Percentiles rank a stretch among this genome's conserved stretches.
These are phyloP conservation scores for Phialocephala sp. DNA, from an alignment of 2,329 filamentous ascomycete species.

Conservation along the genomic window DNA sequence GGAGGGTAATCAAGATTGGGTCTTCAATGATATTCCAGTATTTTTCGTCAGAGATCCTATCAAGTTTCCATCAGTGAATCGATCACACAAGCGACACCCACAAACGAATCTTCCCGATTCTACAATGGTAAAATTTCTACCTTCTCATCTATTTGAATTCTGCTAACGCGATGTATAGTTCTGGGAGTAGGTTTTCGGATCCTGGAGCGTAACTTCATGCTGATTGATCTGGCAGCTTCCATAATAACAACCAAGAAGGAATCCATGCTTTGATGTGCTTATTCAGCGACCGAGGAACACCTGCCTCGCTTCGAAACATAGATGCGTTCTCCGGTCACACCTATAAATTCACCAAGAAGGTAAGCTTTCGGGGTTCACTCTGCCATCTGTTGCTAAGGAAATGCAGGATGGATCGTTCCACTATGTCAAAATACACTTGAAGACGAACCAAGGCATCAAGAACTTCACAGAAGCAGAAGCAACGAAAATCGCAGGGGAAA, in stretches of 20 bases:
- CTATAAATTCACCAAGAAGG: constrained; percentile 49
- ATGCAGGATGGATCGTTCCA: constrained; percentile 51
- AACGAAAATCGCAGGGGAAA: constrained; percentile 42
- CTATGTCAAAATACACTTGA: constrained; percentile 58
- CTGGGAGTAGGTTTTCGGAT: constrained; percentile 3
- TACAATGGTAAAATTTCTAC: constrained; percentile 27
- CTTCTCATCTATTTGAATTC: neutral
- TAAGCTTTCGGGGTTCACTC: neutral
- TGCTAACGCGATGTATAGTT: constrained; percentile 4
- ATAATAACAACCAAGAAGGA: constrained; percentile 52
- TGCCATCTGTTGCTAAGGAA: neutral
- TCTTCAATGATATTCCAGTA: constrained; percentile 23
- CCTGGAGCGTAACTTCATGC: neutral
- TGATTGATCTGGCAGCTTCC: constrained; percentile 29
- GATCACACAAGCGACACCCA: constrained; percentile 51
- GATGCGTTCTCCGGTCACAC: constrained; percentile 57
- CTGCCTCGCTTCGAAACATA: constrained; percentile 51
- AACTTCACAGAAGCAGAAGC: constrained; percentile 49
- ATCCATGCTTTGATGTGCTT: constrained; percentile 58
- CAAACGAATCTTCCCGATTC: constrained; percentile 45
- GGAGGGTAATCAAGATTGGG: constrained; percentile 55
- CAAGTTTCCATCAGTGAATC: constrained; percentile 54
- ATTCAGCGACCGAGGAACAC: constrained; percentile 56
- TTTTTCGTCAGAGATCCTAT: constrained; percentile 50
- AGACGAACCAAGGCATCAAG: constrained; percentile 52